Percentiles rank a stretch among this genome's conserved stretches.
These are phyloP conservation scores for Yamadazyma songkhlaensis DNA, from an alignment of 1,139 yeast genomes.

Conservation along the genomic window DNA sequence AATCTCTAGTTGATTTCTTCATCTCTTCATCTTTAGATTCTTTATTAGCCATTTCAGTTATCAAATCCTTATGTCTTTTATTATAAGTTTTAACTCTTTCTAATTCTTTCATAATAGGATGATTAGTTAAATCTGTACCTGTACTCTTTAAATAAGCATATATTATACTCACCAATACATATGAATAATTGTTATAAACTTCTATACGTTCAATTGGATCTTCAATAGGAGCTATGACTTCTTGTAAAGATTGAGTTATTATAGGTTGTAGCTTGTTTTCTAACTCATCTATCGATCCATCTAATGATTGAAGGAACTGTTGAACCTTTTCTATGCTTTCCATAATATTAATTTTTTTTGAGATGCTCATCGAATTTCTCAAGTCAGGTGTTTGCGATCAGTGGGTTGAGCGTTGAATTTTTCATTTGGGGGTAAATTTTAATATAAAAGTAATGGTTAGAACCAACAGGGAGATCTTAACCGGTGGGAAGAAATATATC, in stretches of 20 bases:
- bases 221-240: conserved; percentile 24
- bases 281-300: conserved; percentile 29
- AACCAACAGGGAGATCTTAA: conserved; percentile 77
- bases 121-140: conserved; percentile 57
- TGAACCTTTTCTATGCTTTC: conserved; percentile 38
- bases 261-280: conserved; percentile 30
- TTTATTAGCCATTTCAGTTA: conserved; percentile 18
- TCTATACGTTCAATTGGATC: conserved; percentile 37
- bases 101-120: conserved; percentile 69
- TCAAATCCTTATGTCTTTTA: conserved; percentile 51
- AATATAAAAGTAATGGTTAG: conserved; percentile 11
- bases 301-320: conserved; percentile 23
- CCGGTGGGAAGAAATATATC: conserved; percentile 85
- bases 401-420: neutral
- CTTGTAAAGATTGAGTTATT: conserved; percentile 34
- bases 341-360: conserved; percentile 24
- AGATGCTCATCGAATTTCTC: conserved; percentile 8
- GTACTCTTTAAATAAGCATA: conserved; percentile 58
- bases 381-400: neutral
- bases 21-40: conserved; percentile 15
- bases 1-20: conserved; percentile 37
- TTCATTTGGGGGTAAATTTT: too few relatives aligned
- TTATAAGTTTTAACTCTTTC: conserved; percentile 67
- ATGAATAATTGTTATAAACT: conserved; percentile 40
- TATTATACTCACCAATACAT: conserved; percentile 43